These are phyloP conservation scores for Agrocybe praecox DNA, from an alignment of 768 basidiomycete species.

Conservation along the genomic window DNA sequence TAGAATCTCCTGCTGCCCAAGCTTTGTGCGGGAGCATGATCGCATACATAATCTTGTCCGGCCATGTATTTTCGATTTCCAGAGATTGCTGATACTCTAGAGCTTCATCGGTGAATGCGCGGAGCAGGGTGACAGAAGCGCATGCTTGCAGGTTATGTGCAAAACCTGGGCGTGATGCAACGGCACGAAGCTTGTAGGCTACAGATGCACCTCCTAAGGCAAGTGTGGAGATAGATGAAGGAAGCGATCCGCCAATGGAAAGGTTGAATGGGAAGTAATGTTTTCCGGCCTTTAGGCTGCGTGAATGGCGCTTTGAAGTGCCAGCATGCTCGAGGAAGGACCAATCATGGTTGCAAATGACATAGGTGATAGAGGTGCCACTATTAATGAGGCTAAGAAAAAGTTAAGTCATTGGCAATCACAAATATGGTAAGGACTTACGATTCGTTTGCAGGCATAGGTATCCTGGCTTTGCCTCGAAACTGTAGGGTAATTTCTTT, in stretches of 20 bases:
- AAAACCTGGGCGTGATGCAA: conserved; percentile 74
- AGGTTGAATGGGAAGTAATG: conserved; percentile 94
- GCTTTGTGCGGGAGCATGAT: conserved; percentile 95
- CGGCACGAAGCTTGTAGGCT: conserved; percentile 88
- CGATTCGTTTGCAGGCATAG: conserved; percentile 59
- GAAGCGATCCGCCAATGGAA: conserved; percentile 81
- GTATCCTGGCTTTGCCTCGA: conserved; percentile 78
- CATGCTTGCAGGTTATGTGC: conserved; percentile 56
- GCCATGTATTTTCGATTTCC: conserved; percentile 97
- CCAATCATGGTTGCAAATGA: conserved; percentile 86
- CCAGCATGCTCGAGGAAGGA: conserved; percentile 80
- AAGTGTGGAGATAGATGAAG: conserved; percentile 68
- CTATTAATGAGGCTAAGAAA: conserved; percentile 41
- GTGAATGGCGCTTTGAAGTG: conserved; percentile 60
- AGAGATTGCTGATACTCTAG: conserved; percentile 96
- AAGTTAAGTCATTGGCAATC: conserved; percentile 7
- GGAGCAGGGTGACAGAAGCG: conserved; percentile 65
- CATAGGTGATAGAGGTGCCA: conserved; percentile 52
- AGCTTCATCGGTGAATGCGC: conserved; percentile 78
- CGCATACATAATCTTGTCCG: conserved; percentile 95
- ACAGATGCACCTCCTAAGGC: conserved; percentile 65
- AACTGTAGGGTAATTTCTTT: conserved; percentile 86
- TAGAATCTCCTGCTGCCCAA: conserved; percentile 86
- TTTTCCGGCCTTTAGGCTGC: conserved; percentile 94
- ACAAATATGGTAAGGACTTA: conserved; percentile 35